Evolutionary conservation across 352 stramenopile genomes (phyloP), one percentile per base, ranked within the genome.

Genomic region (Thalassiosira mediterranea): DNA sequence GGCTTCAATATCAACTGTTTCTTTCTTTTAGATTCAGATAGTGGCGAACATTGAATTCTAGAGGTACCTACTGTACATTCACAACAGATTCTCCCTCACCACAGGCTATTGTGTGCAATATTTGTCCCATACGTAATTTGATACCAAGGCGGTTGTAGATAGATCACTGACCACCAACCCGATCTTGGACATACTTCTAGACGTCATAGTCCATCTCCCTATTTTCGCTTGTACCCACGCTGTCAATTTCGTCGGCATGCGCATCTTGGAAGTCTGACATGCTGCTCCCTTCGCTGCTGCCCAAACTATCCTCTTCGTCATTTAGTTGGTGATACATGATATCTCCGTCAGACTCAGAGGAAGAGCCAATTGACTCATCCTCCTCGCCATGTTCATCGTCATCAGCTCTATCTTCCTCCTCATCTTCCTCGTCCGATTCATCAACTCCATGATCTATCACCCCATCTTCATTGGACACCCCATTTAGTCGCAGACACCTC

Each of bases 401-500:
- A 21, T 61, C 53, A 4, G 67, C 51, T 32, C 32, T n/a, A 7
- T 44, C 59, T 10, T 72, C 61, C 17, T 72, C 74, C 0, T 72
- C 57, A 0, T 48, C 69, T 1, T 76, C 63, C 4, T 67, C 42
- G 17, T 67, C 58, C 19, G 23, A 31, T 26, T 29, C 48, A 13
- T 69, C 59, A 60, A 10, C 15, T 32, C 17, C 26, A 51, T 70
- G 48, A 72, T 75, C 65, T 54, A 90, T 84, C 1, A 82, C 73
- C 13, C 87, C 87, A 56, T 90, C 79, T 32, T 87, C 72, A 72
- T 88, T 77, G 1, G 46, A 59, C 26, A 23, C 51, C 52, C 68
- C 81, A 37, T 90, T 87, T 19, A 90, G 46, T 26, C 85, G 75
- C 11, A 93, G 19, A 44, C 87, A 93, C 70, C 81, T 76, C 57